Conservation (phyloP, 1,139 yeast species). For the Eremothecium coryli region DNA sequence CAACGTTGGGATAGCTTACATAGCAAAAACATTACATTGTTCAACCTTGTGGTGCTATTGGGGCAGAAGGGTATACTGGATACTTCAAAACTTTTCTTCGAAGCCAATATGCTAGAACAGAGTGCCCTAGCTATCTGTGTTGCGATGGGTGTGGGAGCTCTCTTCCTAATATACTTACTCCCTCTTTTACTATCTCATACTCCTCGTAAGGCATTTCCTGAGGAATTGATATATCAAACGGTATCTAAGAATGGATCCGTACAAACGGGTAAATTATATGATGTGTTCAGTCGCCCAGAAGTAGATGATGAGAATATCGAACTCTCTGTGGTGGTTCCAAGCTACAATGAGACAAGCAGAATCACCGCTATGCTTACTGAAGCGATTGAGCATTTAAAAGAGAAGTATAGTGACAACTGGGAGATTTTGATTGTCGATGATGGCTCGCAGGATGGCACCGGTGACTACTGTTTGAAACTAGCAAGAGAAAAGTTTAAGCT, state of each 20-base stretch:
- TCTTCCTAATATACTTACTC: constrained; percentile 39
- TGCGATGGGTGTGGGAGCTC: too few relatives aligned
- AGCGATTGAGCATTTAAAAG: constrained; percentile 48
- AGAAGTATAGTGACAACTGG: constrained; percentile 34
- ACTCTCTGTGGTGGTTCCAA: constrained; percentile 77
- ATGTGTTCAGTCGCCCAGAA: constrained; percentile 18
- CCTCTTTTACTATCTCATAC: constrained; percentile 48
- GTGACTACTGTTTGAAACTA: constrained; percentile 57
- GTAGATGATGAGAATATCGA: constrained; percentile 31
- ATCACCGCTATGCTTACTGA: constrained; percentile 72
- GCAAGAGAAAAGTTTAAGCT: constrained; percentile 44
- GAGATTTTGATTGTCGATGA: constrained; percentile 87
- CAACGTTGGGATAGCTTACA: too few relatives aligned
- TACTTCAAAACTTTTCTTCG: too few relatives aligned
- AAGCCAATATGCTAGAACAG: too few relatives aligned
- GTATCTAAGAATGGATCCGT: constrained; percentile 26
- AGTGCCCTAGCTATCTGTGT: too few relatives aligned
- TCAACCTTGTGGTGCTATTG: too few relatives aligned
- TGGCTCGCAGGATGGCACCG: constrained; percentile 79
- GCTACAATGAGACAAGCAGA: constrained; percentile 76
- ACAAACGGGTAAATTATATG: constrained; percentile 17
- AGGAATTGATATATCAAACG: constrained; percentile 43
- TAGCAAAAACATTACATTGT: too few relatives aligned
- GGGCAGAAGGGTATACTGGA: too few relatives aligned
- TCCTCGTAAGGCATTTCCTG: constrained; percentile 47